A percentile compares a stretch with the other conserved stretches of the same genome.
These are phyloP conservation scores for Evernia prunastri DNA, from an alignment of 495 filamentous ascomycete genomes.

Conservation along the genomic window DNA sequence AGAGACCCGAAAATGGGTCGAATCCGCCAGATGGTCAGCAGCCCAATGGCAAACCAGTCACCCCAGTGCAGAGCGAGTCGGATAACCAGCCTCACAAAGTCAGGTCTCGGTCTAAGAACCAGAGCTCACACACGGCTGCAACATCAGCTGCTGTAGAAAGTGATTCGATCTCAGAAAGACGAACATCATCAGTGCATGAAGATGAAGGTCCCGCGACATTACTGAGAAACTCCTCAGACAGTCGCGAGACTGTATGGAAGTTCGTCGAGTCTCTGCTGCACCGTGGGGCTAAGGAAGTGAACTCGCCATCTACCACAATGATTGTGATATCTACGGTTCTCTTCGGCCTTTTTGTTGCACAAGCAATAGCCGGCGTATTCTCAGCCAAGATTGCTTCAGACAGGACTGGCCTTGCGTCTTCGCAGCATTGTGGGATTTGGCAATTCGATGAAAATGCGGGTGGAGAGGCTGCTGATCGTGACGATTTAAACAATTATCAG, in stretches of 20 bases:
- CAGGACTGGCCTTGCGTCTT: constrained; percentile 16
- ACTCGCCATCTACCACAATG: constrained; percentile 1
- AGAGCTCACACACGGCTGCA: neutral
- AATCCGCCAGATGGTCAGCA: neutral
- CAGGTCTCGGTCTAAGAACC: neutral
- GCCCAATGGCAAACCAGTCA: neutral
- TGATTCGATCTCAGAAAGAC: neutral
- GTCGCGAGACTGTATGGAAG: constrained; percentile 1
- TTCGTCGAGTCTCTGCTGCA: neutral
- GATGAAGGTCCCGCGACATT: neutral
- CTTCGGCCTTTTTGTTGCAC: constrained; percentile 16
- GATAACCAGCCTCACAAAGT: neutral
- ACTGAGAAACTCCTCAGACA: neutral
- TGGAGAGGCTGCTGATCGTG: constrained; percentile 20
- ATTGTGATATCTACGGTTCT: neutral
- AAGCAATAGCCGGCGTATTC: constrained; percentile 9
- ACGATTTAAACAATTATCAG: constrained; percentile 18
- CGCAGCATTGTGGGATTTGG: constrained; percentile 25
- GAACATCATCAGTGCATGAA: neutral
- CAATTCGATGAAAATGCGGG: constrained; percentile 20
- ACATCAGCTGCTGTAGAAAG: neutral
- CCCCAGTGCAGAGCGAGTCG: neutral
- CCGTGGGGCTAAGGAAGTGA: neutral
- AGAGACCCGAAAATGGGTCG: neutral
- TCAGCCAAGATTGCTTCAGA: constrained; percentile 21